A percentile compares a stretch with the other conserved stretches of the same genome.
Evolutionary conservation across 179 eudicot species (phyloP).

Genomic region (Camellia oleifera): DNA sequence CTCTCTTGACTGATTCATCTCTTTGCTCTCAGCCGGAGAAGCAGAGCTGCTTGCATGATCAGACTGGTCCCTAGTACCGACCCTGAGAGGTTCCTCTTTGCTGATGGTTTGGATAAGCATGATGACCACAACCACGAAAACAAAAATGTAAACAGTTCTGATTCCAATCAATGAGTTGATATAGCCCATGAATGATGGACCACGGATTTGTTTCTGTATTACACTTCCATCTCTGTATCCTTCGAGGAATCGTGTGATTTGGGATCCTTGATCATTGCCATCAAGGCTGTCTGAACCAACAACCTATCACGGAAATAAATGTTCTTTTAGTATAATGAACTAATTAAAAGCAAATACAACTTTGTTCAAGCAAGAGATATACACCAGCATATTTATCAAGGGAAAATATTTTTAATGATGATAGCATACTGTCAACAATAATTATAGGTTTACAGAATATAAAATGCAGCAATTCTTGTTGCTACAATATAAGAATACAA

Average conservation of each 20-base stretch:
- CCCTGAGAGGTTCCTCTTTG: constrained; percentile 51
- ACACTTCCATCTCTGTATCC: constrained; percentile 84
- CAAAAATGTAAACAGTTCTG: constrained; percentile 39
- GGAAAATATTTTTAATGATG: too few species aligned
- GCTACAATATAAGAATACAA: background rate
- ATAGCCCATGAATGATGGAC: constrained; percentile 67
- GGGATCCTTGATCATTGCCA: constrained; percentile 65
- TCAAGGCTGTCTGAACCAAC: constrained; percentile 70
- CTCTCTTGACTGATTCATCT: constrained; percentile 32
- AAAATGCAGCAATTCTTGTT: background rate
- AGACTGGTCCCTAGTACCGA: constrained; percentile 29
- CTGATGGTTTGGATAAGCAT: constrained; percentile 47
- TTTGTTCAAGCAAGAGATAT: background rate
- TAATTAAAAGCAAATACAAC: background rate
- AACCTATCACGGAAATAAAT: constrained; percentile 41
- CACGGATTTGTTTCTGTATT: constrained; percentile 48
- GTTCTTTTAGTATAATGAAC: constrained; percentile 3
- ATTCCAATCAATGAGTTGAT: constrained; percentile 59
- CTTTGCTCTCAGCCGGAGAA: constrained; percentile 34
- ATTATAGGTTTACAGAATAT: background rate
- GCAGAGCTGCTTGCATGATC: constrained; percentile 26
- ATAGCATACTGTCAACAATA: background rate
- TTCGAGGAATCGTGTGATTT: constrained; percentile 72
- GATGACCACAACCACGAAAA: constrained; percentile 48
- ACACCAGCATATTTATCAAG: background rate